Evolutionary conservation across 2,329 filamentous ascomycete species (phyloP), one percentile per base, ranked within the genome.

Genomic region (Fusarium temperatum): DNA sequence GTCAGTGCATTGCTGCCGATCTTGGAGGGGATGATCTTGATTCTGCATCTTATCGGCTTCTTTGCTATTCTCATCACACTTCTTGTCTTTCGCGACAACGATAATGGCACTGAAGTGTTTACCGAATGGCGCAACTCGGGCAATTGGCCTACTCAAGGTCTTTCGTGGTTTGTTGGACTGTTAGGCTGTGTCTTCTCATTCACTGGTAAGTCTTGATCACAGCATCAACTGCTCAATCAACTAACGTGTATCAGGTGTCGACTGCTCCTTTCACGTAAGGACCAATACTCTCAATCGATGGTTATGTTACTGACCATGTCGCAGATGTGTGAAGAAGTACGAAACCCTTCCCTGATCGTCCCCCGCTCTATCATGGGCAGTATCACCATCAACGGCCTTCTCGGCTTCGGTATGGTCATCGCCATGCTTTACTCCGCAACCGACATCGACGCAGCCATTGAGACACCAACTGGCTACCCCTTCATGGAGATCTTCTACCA

Each of bases 31-130:
- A 78, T 82, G 61, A 82, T 83, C 32, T 75, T 85, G n/a, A 77
- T 85, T 22, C 61, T 85, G 28, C 83, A 85, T 59, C 79, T 86
- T n/a, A 76, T 85, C 4, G 84, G 85, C 3, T 86, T 88, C 75
- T 84, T 87, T 58, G 82, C 80, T 18, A 79, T 85, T 12, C 70
- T 85, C 15, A 78, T 83, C 1, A 80, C 82, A 2, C 66, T 71
- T 4, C 73, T 85, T 6, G 79, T 75, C 63, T 76, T 77, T 10
- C 80, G 81, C 28, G 77, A 78, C 11, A 73, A 76, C 2, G 74
- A 80, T 2, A 75, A 71, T 7, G 70, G 66, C 2, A 73, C 80
- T 1, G 74, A 78, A 1, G 79, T 83, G 3, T 83, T 82, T 28
- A 66, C 75, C 1, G 72, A 78, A 12, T 82, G 80, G 57, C 65